phyloP scores from a whole-genome alignment of 2,329 filamentous ascomycete species.

The Cordyceps cateniannulata region DNA sequence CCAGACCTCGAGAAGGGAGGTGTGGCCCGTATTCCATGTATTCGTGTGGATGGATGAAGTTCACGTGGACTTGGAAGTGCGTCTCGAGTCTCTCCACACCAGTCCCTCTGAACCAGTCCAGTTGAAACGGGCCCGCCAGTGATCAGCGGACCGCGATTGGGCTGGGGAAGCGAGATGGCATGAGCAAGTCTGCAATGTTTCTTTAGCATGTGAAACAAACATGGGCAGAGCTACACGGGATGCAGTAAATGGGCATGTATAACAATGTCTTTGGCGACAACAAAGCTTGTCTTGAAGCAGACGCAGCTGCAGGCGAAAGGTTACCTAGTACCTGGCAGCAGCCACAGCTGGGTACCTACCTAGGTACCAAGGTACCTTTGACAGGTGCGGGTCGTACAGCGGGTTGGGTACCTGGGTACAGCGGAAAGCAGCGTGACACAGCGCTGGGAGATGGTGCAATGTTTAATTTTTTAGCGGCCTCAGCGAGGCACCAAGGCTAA shows the following conservation, averaged over 20 bases:
- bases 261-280: neutral
- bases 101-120: neutral
- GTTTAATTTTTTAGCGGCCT: neutral
- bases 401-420: neutral
- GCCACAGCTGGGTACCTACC: neutral
- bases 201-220: neutral
- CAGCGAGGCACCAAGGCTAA: neutral
- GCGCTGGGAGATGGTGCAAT: neutral
- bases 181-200: neutral
- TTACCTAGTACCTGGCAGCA: neutral
- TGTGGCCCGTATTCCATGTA: neutral
- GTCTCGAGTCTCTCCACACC: conserved; percentile 10
- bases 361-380: too few relatives aligned
- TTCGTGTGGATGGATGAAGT: neutral
- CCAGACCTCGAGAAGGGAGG: neutral
- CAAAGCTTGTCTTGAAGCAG: neutral
- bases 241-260: neutral
- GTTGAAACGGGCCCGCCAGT: too few relatives aligned
- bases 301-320: neutral
- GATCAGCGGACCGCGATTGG: neutral
- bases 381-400: neutral
- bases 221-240: neutral
- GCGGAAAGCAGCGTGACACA: neutral
- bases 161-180: neutral
- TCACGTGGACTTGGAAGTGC: conserved; percentile 8